Conservation (phyloP, 495 filamentous ascomycete genomes). For the Annulohypoxylon maeteangense region DNA sequence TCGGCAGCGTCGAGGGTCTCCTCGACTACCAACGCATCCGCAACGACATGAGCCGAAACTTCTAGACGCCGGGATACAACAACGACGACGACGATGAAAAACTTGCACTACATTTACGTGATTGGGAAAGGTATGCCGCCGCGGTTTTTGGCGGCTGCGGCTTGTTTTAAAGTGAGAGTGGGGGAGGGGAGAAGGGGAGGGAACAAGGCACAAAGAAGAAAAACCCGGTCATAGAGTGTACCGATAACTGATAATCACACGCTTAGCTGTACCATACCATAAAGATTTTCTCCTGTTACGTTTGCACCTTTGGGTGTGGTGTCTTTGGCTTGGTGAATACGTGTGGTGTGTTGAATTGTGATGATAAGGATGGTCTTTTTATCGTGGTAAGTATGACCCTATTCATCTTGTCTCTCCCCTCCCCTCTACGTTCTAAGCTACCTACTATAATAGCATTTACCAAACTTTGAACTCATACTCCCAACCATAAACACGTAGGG, state of each 20-base stretch:
- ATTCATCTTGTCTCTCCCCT: background rate
- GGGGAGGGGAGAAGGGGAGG: background rate
- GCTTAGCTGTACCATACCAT: conserved; percentile 50
- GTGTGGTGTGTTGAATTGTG: background rate
- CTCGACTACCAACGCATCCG: conserved; percentile 91
- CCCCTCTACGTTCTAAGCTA: too few species aligned
- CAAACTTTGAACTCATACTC: background rate
- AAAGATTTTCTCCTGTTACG: conserved; percentile 49
- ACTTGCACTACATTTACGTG: conserved; percentile 7
- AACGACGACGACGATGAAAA: background rate
- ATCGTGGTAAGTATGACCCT: background rate
- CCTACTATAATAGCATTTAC: background rate
- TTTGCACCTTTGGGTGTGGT: background rate
- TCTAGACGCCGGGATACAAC: conserved; percentile 41
- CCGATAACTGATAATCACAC: conserved; percentile 49
- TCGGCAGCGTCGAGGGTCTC: conserved; percentile 90
- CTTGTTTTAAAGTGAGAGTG: background rate
- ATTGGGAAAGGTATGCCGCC: conserved; percentile 27
- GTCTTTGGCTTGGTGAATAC: background rate
- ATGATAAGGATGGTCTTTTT: background rate
- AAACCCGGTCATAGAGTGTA: conserved; percentile 49
- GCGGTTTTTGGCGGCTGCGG: conserved; percentile 5
- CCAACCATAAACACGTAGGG: background rate
- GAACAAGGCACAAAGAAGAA: conserved; percentile 19
- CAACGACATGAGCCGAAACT: conserved; percentile 89